These are phyloP conservation scores for Neophaeococcomyces mojaviensis DNA, from an alignment of 2,329 filamentous ascomycete species.

Conservation along the genomic window DNA sequence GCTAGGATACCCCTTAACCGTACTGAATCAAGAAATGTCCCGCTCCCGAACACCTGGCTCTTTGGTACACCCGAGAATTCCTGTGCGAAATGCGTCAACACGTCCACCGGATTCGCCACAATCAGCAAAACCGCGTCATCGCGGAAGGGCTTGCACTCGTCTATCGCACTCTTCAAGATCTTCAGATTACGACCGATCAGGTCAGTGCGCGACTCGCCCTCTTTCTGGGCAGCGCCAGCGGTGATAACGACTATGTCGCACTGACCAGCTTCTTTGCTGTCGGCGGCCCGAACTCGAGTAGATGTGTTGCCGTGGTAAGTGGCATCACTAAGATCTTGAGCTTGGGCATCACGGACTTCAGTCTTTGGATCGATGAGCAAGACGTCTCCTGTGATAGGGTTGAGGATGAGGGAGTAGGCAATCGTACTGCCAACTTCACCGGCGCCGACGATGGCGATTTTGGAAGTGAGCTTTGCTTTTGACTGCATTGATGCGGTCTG, in stretches of 20 bases:
- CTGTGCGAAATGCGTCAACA: constrained; percentile 45
- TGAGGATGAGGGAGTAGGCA: constrained; percentile 45
- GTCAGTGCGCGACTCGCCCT: constrained; percentile 40
- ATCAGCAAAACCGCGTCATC: constrained; percentile 43
- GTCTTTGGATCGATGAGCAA: constrained; percentile 47
- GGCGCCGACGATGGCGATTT: constrained; percentile 45
- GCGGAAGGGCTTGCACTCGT: constrained; percentile 43
- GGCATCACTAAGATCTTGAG: constrained; percentile 47
- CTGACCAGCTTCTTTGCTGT: constrained; percentile 39
- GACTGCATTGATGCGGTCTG: not conserved
- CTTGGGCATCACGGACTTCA: constrained; percentile 41
- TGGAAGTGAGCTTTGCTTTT: not conserved
- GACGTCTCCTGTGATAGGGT: constrained; percentile 43
- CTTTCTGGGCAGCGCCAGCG: constrained; percentile 45
- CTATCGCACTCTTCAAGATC: constrained; percentile 42
- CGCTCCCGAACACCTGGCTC: constrained; percentile 46
- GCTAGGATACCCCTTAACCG: constrained; percentile 29
- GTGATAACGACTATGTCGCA: constrained; percentile 50
- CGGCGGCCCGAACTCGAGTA: not conserved
- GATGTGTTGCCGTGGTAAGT: constrained; percentile 31
- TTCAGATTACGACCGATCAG: constrained; percentile 43
- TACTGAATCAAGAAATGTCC: constrained; percentile 48
- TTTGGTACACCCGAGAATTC: constrained; percentile 42
- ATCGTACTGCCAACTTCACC: constrained; percentile 46
- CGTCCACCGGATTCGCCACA: constrained; percentile 50